phyloP scores from a whole-genome alignment of 371 early-diverging fungal genomes.

The Chytridium lagenaria region DNA sequence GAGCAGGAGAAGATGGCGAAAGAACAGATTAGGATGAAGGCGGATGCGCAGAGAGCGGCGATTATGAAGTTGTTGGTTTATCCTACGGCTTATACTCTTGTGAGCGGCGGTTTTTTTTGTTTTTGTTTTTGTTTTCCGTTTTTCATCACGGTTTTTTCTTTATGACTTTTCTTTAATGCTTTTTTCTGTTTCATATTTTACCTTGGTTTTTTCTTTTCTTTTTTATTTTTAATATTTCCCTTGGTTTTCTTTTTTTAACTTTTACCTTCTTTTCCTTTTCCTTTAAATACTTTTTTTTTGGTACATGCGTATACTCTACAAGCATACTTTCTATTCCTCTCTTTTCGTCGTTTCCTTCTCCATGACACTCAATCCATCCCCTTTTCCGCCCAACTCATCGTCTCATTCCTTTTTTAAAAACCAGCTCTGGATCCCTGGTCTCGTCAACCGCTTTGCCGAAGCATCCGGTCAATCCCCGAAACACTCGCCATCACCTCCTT shows the following conservation, averaged over 20 bases:
- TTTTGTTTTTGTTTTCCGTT: not conserved
- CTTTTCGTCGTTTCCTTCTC: too few species aligned
- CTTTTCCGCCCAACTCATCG: not conserved
- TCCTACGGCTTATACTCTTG: slow-evolving; percentile 12
- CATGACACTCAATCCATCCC: too few species aligned
- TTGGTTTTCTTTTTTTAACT: too few species aligned
- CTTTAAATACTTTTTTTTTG: too few species aligned
- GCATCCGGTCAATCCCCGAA: slow-evolving; percentile 7
- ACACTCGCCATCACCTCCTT: slow-evolving; percentile 1
- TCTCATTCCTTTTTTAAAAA: not conserved
- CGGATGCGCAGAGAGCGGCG: slow-evolving; percentile 13
- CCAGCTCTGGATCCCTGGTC: slow-evolving; percentile 19
- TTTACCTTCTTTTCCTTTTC: too few species aligned
- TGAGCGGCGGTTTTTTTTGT: not conserved
- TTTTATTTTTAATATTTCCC: too few species aligned
- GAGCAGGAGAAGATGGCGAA: not conserved
- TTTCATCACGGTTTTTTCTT: too few species aligned
- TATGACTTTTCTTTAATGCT: too few species aligned
- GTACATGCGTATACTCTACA: too few species aligned
- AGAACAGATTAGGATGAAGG: slow-evolving; percentile 12
- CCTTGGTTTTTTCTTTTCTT: too few species aligned
- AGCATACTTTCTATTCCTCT: too few species aligned
- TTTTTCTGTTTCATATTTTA: too few species aligned
- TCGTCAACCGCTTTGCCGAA: slow-evolving; percentile 13
- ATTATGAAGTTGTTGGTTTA: slow-evolving; percentile 22